A percentile compares a stretch with the other conserved stretches of the same genome.
These are phyloP conservation scores for Galeopsis tetrahit DNA, from an alignment of 257 asterid species.

Conservation along the genomic window DNA sequence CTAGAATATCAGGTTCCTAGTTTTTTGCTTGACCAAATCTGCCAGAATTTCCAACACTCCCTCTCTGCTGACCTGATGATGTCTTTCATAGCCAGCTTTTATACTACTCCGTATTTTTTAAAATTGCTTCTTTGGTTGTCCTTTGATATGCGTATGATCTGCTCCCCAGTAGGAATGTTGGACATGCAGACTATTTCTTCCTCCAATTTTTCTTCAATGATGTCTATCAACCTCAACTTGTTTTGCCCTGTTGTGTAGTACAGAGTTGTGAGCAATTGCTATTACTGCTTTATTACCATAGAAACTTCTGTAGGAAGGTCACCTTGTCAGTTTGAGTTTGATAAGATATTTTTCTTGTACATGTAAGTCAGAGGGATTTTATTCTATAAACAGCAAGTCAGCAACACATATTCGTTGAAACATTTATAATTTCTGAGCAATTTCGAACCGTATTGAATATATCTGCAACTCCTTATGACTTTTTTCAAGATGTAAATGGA, in stretches of 20 bases:
- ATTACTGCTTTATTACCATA: not conserved
- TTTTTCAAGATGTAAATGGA: conserved; percentile 1
- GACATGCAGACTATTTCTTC: not conserved
- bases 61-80: not conserved
- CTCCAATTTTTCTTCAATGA: not conserved
- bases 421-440: not conserved
- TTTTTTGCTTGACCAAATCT: conserved; percentile 1
- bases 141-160: not conserved
- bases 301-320: not conserved
- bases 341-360: not conserved
- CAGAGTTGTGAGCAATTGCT: not conserved
- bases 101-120: not conserved
- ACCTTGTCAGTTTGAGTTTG: not conserved
- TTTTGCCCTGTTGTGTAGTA: not conserved
- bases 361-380: not conserved
- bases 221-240: not conserved
- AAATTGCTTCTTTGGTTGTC: not conserved
- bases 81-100: not conserved
- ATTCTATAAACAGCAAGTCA: not conserved
- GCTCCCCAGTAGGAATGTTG: not conserved
- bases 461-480: not conserved
- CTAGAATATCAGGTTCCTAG: not conserved
- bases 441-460: not conserved
- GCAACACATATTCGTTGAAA: too few relatives aligned
- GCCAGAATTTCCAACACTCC: not conserved